These are phyloP conservation scores for Cercis canadensis DNA, from an alignment of 306 rosid genomes.

Conservation along the genomic window DNA sequence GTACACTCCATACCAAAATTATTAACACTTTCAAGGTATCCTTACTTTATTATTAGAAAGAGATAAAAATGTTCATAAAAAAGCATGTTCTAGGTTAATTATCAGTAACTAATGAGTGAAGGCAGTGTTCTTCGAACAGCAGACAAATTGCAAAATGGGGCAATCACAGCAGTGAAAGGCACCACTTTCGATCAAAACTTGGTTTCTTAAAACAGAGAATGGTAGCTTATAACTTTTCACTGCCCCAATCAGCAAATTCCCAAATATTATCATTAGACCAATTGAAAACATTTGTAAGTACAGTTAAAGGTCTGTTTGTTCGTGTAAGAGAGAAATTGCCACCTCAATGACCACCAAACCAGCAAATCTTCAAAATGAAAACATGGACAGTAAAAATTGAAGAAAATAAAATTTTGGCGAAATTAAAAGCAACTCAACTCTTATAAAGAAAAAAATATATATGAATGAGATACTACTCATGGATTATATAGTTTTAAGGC, in stretches of 20 bases:
- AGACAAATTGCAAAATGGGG: neutral
- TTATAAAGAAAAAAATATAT: neutral
- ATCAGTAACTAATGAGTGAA: no score
- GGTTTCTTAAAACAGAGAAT: no score
- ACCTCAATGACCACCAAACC: slow-evolving; percentile 24
- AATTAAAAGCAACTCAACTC: neutral
- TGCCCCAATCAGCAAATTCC: no score
- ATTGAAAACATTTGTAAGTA: slow-evolving; percentile 4
- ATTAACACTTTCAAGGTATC: slow-evolving; percentile 6
- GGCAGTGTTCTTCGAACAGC: no score
- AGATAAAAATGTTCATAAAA: neutral
- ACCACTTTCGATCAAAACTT: no score
- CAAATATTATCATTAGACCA: neutral
- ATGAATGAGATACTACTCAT: neutral
- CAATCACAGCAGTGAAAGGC: neutral
- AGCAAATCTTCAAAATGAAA: neutral
- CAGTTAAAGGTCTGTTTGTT: neutral
- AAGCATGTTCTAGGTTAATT: slow-evolving; percentile 7
- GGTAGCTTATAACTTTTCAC: no score
- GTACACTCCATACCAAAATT: slow-evolving; percentile 30
- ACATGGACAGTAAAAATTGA: neutral
- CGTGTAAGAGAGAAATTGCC: neutral
- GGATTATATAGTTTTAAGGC: neutral
- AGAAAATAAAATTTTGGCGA: neutral
- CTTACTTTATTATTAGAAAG: slow-evolving; percentile 9